These are phyloP conservation scores for Cucumis cinereus DNA, from an alignment of 306 rosid species.

Conservation along the genomic window DNA sequence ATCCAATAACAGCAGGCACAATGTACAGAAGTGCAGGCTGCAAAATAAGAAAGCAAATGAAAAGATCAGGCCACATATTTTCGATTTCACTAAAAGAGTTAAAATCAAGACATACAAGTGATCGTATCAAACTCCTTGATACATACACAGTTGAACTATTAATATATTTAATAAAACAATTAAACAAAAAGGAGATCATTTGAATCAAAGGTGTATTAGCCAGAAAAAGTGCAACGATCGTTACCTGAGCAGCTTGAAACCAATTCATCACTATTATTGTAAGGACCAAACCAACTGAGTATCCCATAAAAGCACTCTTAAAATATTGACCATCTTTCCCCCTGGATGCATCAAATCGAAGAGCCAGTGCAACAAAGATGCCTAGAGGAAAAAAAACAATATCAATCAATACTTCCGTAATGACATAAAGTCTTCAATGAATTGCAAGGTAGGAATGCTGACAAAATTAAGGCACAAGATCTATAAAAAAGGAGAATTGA, in stretches of 20 bases:
- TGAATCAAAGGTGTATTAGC: neutral
- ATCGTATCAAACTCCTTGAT: neutral
- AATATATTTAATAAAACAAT: neutral
- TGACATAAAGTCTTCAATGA: neutral
- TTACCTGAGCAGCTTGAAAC: slow-evolving; percentile 99
- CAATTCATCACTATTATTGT: slow-evolving; percentile 96
- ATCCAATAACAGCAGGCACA: slow-evolving; percentile 87
- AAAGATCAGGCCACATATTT: neutral
- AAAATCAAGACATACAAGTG: neutral
- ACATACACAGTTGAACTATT: neutral
- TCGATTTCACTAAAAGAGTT: neutral
- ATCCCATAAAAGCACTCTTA: slow-evolving; percentile 89
- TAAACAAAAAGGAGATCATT: neutral
- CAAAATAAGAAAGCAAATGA: slow-evolving; percentile 1
- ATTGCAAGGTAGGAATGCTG: neutral
- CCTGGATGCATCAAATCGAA: slow-evolving; percentile 92
- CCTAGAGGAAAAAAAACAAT: slow-evolving; percentile 30
- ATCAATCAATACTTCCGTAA: neutral
- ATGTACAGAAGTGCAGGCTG: slow-evolving; percentile 98
- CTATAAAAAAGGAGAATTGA: neutral
- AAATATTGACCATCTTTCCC: slow-evolving; percentile 75
- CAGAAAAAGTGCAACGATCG: neutral
- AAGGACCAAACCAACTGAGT: slow-evolving; percentile 62
- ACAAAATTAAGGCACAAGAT: neutral
- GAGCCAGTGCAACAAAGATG: slow-evolving; percentile 91